Evolutionary conservation across 2,329 filamentous ascomycete genomes (phyloP), one percentile per base, ranked within the genome.

Genomic region (Ophiocordyceps camponoti-leonardi): DNA sequence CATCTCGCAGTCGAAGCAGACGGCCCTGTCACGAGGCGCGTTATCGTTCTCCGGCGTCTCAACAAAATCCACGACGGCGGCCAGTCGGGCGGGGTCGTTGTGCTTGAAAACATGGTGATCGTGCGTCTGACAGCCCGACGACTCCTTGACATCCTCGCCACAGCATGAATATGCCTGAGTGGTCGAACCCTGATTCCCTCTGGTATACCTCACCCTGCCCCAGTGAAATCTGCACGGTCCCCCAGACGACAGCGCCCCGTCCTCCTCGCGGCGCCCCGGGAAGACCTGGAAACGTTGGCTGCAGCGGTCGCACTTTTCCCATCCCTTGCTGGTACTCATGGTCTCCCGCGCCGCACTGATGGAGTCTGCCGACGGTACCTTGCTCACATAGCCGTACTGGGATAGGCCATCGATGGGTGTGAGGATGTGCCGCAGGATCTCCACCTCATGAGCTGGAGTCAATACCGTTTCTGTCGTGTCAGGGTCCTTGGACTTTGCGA

Each of bases 1-100:
- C 92, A 98, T 98, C 59, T 98, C 92, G 56, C 92, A 96, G 60
- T 98, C 92, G 55, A 98, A 90, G 51, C 79, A 83, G 12, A 96
- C 78, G 2, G 83, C 85, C 33, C 75, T 74, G 45, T 72, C 65
- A 1, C 61, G 54, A 0, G 68, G 65, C 1, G 66, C 68, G 2
- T 63, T 54, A 1, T 66, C 59, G 51, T 86, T 87, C 13, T 69
- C 63, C 0, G 88, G 88, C 0, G 92, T 96, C 49, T 76, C 64
- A 47, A 77, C 73, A 59, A 93, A 98, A 44, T 90, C 87, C 54
- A 93, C 71, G 3, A 90, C 66, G 0, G 79, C 67, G 0, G 87
- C 86, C 23, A 98, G 69, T 20, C 87, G 72, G 51, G 85, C 86
- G 1, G 77, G 66, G 48, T 88, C 81, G 0, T 73, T 79, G 11